Evolutionary conservation across 768 basidiomycete genomes (phyloP).

Genomic region (Auriscalpium vulgare): DNA sequence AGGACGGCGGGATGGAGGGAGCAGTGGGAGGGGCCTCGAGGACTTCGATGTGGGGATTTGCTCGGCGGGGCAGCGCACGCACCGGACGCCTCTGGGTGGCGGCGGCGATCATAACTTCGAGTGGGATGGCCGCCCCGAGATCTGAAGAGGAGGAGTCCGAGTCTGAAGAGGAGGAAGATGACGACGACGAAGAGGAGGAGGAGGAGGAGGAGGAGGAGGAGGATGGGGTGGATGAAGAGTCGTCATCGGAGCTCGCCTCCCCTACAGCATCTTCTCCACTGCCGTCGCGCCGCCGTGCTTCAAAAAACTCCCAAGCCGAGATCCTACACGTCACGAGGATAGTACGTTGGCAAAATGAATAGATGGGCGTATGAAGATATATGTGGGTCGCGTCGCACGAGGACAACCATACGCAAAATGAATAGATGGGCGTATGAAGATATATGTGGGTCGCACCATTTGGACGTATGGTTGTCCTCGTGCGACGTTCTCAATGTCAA

Average conservation of each 20-base stretch:
- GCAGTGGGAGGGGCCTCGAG: neutral
- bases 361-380: neutral
- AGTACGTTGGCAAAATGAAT: neutral
- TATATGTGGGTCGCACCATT: constrained; percentile 35
- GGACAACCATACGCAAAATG: too few species aligned
- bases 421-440: neutral
- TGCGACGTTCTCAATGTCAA: constrained; percentile 64
- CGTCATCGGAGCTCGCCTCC: constrained; percentile 11
- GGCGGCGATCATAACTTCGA: too few species aligned
- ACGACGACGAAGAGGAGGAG: neutral
- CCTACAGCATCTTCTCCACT: constrained; percentile 4
- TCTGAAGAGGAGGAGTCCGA: too few species aligned
- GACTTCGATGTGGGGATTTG: neutral
- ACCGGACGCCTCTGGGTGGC: too few species aligned
- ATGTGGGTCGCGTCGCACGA: neutral
- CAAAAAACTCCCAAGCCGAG: constrained; percentile 21
- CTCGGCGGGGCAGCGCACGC: too few species aligned
- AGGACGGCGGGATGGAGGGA: neutral
- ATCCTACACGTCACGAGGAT: constrained; percentile 4
- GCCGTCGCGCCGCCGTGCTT: constrained; percentile 9
- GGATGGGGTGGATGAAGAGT: constrained; percentile 4
- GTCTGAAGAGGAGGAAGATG: neutral
- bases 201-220: constrained; percentile 5
- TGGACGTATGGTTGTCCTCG: constrained; percentile 50
- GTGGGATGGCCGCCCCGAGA: too few species aligned